Conservation (phyloP, 306 rosid species). For the Prunus persica region DNA sequence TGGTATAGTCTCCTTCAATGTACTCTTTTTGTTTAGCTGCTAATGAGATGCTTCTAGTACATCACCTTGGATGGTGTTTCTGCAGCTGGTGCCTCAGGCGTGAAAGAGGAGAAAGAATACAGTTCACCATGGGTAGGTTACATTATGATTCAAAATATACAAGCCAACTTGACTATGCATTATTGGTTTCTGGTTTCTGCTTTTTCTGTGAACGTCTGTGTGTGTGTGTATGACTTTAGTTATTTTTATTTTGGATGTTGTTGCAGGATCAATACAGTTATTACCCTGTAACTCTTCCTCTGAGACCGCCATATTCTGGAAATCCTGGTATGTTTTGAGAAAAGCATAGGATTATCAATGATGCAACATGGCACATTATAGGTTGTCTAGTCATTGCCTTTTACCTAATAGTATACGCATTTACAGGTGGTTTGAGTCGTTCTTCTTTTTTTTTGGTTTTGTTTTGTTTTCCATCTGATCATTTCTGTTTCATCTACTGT, state of each 20-base stretch:
- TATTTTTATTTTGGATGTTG: conserved; percentile 27
- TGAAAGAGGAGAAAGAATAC: conserved; percentile 56
- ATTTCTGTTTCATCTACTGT: background rate
- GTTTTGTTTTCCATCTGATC: background rate
- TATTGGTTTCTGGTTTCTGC: conserved; percentile 3
- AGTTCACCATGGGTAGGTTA: conserved; percentile 73
- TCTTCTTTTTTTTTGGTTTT: background rate
- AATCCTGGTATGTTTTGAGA: conserved; percentile 62
- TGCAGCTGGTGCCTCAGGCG: conserved; percentile 26
- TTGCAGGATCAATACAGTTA: conserved; percentile 62
- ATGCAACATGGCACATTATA: background rate
- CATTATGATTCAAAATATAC: conserved; percentile 8
- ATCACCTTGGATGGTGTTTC: conserved; percentile 15
- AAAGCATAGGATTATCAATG: background rate
- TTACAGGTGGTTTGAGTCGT: background rate
- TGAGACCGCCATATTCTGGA: conserved; percentile 78
- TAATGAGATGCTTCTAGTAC: conserved; percentile 26
- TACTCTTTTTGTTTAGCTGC: conserved; percentile 17
- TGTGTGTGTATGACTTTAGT: conserved; percentile 18
- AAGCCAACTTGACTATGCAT: background rate
- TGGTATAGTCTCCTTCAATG: conserved; percentile 37
- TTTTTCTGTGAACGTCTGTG: background rate
- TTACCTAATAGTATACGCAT: background rate
- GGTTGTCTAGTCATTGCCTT: background rate
- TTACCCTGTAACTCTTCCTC: conserved; percentile 69